Conservation (phyloP, 768 basidiomycete species). For the Tricholoma saponaceum region DNA sequence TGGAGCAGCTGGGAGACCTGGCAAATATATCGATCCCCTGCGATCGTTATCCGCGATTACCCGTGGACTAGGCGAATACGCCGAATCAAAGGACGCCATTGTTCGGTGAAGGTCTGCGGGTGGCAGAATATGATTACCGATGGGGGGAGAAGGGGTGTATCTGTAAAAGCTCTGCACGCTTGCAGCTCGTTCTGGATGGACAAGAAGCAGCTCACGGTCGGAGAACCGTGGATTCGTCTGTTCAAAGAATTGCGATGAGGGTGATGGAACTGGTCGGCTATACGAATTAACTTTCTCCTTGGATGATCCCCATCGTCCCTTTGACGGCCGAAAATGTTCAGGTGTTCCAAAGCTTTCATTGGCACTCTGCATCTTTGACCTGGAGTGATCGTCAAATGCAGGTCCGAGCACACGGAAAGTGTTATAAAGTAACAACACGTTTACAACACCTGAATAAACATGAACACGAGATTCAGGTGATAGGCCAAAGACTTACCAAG, state of each 20-base stretch:
- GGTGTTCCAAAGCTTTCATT: conserved; percentile 26
- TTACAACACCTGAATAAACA: conserved; percentile 48
- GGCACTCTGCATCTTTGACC: conserved; percentile 24
- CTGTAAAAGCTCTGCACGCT: conserved; percentile 19
- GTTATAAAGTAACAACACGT: conserved; percentile 65
- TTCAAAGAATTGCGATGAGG: conserved; percentile 5
- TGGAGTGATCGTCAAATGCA: conserved; percentile 33
- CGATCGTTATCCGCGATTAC: conserved; percentile 16
- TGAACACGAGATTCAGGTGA: not conserved
- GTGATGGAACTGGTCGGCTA: conserved; percentile 8
- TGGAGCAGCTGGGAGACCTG: conserved; percentile 35
- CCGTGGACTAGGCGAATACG: conserved; percentile 2
- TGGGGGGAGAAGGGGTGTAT: conserved; percentile 16
- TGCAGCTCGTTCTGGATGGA: conserved; percentile 19
- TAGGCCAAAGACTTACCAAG: conserved; percentile 39
- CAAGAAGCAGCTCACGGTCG: conserved; percentile 12
- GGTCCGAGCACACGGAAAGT: conserved; percentile 60
- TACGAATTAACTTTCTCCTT: conserved; percentile 20
- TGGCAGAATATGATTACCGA: conserved; percentile 25
- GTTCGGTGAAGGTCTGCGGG: conserved; percentile 17
- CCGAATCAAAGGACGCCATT: conserved; percentile 17
- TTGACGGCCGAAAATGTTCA: conserved; percentile 15
- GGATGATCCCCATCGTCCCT: conserved; percentile 2
- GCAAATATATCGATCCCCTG: conserved; percentile 20
- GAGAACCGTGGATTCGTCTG: conserved; percentile 6